Conservation (phyloP, 768 basidiomycete species). For the Vararia minispora region DNA sequence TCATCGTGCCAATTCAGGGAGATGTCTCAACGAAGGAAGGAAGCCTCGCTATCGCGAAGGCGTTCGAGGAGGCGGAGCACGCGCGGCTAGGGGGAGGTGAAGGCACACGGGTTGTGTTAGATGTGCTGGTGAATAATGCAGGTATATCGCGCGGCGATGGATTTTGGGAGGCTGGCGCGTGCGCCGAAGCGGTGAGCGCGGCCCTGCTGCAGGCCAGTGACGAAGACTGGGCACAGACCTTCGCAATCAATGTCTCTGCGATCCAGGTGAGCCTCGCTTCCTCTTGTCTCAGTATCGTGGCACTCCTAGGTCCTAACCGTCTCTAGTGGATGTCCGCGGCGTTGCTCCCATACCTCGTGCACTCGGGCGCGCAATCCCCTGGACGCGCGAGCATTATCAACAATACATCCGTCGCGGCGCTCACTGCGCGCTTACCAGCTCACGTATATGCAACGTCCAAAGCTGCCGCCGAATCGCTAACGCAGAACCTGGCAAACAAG, state of each 20-base stretch:
- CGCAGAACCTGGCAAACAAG: slow-evolving; percentile 13
- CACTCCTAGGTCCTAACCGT: neutral
- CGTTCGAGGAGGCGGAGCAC: slow-evolving; percentile 6
- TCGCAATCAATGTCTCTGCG: slow-evolving; percentile 9
- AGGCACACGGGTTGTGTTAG: slow-evolving; percentile 3
- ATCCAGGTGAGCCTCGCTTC: slow-evolving; percentile 9
- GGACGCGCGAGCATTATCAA: slow-evolving; percentile 12
- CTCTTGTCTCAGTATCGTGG: neutral
- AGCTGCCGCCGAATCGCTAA: slow-evolving; percentile 10
- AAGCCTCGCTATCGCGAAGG: slow-evolving; percentile 3
- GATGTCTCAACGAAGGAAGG: slow-evolving; percentile 11
- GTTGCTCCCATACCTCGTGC: slow-evolving; percentile 11
- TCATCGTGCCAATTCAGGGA: slow-evolving; percentile 9
- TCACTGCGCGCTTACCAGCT: too few species aligned
- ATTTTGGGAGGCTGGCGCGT: slow-evolving; percentile 6
- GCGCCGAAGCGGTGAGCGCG: slow-evolving; percentile 5
- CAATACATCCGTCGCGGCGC: slow-evolving; percentile 13
- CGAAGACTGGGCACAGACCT: slow-evolving; percentile 8
- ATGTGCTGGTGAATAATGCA: slow-evolving; percentile 9
- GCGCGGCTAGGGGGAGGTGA: slow-evolving; percentile 2
- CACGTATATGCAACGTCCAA: too few species aligned
- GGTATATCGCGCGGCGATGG: slow-evolving; percentile 8
- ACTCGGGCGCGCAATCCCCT: slow-evolving; percentile 2
- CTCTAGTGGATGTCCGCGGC: slow-evolving; percentile 12
- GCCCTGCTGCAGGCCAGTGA: slow-evolving; percentile 11